A percentile compares a stretch with the other conserved stretches of the same genome.
Conservation (phyloP, 495 filamentous ascomycete species). For the Darksidea phi region DNA sequence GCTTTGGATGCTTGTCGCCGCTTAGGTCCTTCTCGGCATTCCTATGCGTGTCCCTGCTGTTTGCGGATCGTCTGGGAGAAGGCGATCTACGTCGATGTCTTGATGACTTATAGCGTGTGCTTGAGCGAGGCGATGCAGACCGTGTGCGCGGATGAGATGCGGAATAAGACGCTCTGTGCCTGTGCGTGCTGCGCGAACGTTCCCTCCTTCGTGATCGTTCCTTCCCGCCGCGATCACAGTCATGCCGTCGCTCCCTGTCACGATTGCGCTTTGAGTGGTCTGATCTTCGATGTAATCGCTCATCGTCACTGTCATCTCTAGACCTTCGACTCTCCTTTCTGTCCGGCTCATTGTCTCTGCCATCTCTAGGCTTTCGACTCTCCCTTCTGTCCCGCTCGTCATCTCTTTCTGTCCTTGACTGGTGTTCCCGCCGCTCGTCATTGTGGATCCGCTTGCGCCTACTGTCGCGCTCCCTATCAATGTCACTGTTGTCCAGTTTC, state of each 20-base stretch:
- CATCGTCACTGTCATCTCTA: background rate
- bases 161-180: conserved; percentile 9
- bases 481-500: conserved; percentile 27
- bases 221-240: background rate
- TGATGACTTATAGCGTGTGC: conserved; percentile 2
- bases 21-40: background rate
- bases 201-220: conserved; percentile 1
- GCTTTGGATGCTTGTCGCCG: background rate
- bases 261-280: background rate
- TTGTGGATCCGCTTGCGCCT: conserved; percentile 4
- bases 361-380: background rate
- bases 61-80: background rate
- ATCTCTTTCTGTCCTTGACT: background rate
- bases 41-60: too few species aligned
- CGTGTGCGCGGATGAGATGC: conserved; percentile 10
- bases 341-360: background rate
- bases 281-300: background rate
- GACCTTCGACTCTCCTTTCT: background rate
- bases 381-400: conserved; percentile 1
- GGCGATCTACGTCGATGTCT: background rate
- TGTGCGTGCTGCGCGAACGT: background rate
- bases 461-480: conserved; percentile 17
- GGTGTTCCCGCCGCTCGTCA: background rate
- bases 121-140: conserved; percentile 7
- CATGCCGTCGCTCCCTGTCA: background rate